Conservation (phyloP, 345 rosid genomes). For the Lagerstroemia speciosa region DNA sequence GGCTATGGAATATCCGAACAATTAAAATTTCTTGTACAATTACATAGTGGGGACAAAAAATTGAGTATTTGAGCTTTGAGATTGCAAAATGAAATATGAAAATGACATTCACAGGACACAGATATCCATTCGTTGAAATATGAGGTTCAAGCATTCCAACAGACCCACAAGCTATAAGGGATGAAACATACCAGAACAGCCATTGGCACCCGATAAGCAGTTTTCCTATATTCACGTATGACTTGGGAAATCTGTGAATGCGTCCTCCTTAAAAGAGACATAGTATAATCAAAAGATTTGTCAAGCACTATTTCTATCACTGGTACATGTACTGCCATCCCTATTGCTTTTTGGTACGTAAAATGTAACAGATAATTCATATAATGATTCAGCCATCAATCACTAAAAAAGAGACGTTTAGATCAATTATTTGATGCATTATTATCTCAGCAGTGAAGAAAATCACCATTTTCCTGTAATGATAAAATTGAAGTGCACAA, state of each 20-base stretch:
- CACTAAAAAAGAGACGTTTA: neutral
- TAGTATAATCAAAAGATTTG: slow-evolving; percentile 7
- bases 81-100: neutral
- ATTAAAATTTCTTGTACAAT: neutral
- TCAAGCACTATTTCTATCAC: neutral
- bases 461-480: neutral
- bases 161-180: neutral
- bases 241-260: slow-evolving; percentile 93
- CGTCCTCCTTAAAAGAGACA: slow-evolving; percentile 55
- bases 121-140: neutral
- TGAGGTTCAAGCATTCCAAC: neutral
- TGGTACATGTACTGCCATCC: neutral
- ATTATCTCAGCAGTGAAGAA: neutral
- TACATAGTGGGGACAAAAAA: neutral
- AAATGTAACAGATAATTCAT: neutral
- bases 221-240: slow-evolving; percentile 72
- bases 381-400: neutral
- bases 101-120: neutral
- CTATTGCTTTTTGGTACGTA: neutral
- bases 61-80: neutral
- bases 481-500: neutral
- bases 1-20: neutral
- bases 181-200: slow-evolving; percentile 65
- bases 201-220: slow-evolving; percentile 91
- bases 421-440: neutral